These are phyloP conservation scores for Calonectria henricotiae DNA, from an alignment of 2,329 filamentous ascomycete species.

Conservation along the genomic window DNA sequence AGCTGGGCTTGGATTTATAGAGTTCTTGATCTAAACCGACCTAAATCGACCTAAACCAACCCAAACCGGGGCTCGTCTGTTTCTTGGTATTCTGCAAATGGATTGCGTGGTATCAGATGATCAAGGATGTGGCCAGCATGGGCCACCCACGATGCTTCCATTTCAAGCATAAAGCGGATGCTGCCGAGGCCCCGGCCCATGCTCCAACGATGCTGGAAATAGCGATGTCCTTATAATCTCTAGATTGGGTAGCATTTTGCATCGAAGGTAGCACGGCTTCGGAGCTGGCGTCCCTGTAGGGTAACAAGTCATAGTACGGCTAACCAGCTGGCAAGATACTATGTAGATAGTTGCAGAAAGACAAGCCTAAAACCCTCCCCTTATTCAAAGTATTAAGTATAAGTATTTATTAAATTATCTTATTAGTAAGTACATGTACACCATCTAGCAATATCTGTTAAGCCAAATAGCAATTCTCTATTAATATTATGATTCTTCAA, in stretches of 20 bases:
- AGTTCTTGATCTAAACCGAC: not conserved
- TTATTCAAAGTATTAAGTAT: not conserved
- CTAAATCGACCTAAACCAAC: too few relatives aligned
- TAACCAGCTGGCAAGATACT: not conserved
- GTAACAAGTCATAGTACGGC: not conserved
- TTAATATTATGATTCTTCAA: slow-evolving; percentile 25
- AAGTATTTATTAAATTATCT: too few relatives aligned
- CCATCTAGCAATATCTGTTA: too few relatives aligned
- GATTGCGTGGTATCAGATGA: slow-evolving; percentile 34
- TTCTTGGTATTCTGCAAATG: slow-evolving; percentile 7
- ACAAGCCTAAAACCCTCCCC: not conserved
- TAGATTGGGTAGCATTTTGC: not conserved
- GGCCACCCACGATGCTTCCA: slow-evolving; percentile 15
- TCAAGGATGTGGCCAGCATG: slow-evolving; percentile 16
- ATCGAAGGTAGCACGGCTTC: not conserved
- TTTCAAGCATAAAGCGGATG: slow-evolving; percentile 23
- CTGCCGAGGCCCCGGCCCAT: not conserved
- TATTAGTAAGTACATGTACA: too few relatives aligned
- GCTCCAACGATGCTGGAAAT: not conserved
- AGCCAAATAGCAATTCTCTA: not conserved
- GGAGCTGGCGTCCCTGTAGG: not conserved
- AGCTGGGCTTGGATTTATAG: not conserved
- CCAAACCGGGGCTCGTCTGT: not conserved
- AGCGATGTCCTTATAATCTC: not conserved
- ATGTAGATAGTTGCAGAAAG: not conserved